These are phyloP conservation scores for Musa troglodytarum DNA, from an alignment of 176 grass and related monocot species.

Conservation along the genomic window DNA sequence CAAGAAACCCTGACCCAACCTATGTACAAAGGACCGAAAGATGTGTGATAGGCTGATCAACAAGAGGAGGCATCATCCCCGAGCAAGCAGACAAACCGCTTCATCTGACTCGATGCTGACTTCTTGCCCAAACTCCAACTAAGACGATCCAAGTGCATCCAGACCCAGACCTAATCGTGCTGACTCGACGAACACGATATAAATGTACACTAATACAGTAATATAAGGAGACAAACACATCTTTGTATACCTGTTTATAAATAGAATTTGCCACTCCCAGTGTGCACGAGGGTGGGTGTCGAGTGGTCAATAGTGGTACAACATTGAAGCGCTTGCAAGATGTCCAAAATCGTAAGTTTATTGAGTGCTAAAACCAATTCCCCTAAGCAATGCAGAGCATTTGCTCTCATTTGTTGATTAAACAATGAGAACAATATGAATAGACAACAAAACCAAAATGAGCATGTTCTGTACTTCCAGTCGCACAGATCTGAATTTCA, in stretches of 20 bases:
- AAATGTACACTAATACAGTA: not conserved
- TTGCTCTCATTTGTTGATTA: conserved; percentile 66
- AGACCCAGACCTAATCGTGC: too few species aligned
- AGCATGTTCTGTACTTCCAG: conserved; percentile 2
- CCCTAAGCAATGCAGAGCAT: conserved; percentile 82
- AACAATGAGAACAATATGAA: conserved; percentile 9
- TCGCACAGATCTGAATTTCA: not conserved
- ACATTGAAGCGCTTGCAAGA: conserved; percentile 65
- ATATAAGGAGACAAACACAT: not conserved
- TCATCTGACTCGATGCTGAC: too few species aligned
- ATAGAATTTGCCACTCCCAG: conserved; percentile 88
- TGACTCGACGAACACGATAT: too few species aligned
- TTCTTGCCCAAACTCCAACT: too few species aligned
- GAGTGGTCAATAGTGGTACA: conserved; percentile 91
- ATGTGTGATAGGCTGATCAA: too few species aligned
- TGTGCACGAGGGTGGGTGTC: conserved; percentile 88
- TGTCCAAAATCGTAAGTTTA: conserved; percentile 54
- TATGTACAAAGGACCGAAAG: too few species aligned
- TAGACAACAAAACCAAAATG: conserved; percentile 15
- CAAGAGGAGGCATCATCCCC: too few species aligned
- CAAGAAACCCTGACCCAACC: too few species aligned
- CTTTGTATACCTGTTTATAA: conserved; percentile 61
- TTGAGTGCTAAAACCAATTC: conserved; percentile 81
- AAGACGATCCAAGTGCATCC: too few species aligned
- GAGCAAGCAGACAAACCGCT: too few species aligned